phyloP scores from a whole-genome alignment of 2,329 filamentous ascomycete species.

The Exophiala sp. region DNA sequence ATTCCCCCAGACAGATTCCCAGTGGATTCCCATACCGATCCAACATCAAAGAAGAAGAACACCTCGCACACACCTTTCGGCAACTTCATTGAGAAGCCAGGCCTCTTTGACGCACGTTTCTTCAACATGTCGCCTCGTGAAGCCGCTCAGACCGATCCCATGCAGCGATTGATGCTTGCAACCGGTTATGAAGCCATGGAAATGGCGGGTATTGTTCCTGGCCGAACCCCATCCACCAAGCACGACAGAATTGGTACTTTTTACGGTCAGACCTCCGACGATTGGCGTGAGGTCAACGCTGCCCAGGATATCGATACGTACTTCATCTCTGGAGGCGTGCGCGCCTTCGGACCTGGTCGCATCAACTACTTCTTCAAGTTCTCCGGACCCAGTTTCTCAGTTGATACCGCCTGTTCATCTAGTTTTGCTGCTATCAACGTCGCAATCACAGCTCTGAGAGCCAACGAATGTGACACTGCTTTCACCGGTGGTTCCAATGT shows the following conservation, averaged over 20 bases:
- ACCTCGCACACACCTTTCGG: conserved; percentile 74
- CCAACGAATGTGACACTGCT: conserved; percentile 75
- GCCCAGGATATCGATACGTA: conserved; percentile 68
- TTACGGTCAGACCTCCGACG: conserved; percentile 71
- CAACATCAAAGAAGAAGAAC: conserved; percentile 69
- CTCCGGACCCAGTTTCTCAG: conserved; percentile 66
- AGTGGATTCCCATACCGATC: conserved; percentile 66
- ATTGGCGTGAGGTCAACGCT: conserved; percentile 73
- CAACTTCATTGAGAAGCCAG: conserved; percentile 72
- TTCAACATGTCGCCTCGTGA: conserved; percentile 85
- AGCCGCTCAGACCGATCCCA: conserved; percentile 75
- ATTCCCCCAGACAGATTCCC: conserved; percentile 69
- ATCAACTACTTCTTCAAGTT: conserved; percentile 78
- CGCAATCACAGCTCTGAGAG: conserved; percentile 69
- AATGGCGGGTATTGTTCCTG: conserved; percentile 73
- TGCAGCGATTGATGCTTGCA: conserved; percentile 71
- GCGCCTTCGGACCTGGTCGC: conserved; percentile 59
- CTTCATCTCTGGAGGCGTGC: conserved; percentile 62
- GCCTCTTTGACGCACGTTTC: conserved; percentile 75
- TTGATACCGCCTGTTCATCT: conserved; percentile 77
- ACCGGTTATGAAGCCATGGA: conserved; percentile 80
- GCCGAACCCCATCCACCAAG: conserved; percentile 65
- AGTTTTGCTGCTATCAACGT: conserved; percentile 69
- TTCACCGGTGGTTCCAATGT: conserved; percentile 75
- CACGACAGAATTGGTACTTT: conserved; percentile 66